These are phyloP conservation scores for Suhomyces emberorum DNA, from an alignment of 805 yeast genomes.

Conservation along the genomic window DNA sequence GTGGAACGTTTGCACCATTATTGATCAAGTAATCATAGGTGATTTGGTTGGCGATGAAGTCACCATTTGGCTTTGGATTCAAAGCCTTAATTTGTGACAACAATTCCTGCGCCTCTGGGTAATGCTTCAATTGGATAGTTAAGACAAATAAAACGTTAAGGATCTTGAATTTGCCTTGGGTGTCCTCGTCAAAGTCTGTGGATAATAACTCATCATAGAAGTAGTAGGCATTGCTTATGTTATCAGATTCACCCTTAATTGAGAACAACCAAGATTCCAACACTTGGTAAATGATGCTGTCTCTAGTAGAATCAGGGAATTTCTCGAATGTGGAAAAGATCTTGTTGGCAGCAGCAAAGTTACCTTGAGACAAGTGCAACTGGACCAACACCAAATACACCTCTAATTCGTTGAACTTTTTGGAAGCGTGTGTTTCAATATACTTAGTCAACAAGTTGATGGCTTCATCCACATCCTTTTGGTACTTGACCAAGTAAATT, in stretches of 20 bases:
- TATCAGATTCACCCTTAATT: conserved; percentile 39
- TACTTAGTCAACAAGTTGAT: conserved; percentile 28
- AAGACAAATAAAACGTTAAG: conserved; percentile 65
- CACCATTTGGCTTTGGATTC: conserved; percentile 34
- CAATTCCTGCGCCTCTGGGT: conserved; percentile 77
- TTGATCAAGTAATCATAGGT: conserved; percentile 52
- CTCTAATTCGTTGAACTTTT: conserved; percentile 34
- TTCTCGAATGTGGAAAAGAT: conserved; percentile 29
- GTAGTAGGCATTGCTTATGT: conserved; percentile 44
- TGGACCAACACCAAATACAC: conserved; percentile 40
- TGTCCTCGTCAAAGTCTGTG: conserved; percentile 36
- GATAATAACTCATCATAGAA: conserved; percentile 81
- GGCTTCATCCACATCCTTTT: conserved; percentile 37
- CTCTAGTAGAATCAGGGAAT: conserved; percentile 42
- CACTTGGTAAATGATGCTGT: conserved; percentile 71
- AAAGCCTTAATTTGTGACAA: conserved; percentile 42
- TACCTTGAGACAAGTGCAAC: conserved; percentile 37
- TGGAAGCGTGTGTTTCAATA: conserved; percentile 18
- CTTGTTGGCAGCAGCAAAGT: conserved; percentile 30
- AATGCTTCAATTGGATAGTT: conserved; percentile 73
- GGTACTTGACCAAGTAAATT: conserved; percentile 34
- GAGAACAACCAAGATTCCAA: conserved; percentile 66
- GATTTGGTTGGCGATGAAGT: conserved; percentile 62
- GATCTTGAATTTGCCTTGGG: conserved; percentile 30
- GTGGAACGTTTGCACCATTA: conserved; percentile 41